phyloP scores from a whole-genome alignment of 129 eudicot species.

The Sambucus nigra region DNA sequence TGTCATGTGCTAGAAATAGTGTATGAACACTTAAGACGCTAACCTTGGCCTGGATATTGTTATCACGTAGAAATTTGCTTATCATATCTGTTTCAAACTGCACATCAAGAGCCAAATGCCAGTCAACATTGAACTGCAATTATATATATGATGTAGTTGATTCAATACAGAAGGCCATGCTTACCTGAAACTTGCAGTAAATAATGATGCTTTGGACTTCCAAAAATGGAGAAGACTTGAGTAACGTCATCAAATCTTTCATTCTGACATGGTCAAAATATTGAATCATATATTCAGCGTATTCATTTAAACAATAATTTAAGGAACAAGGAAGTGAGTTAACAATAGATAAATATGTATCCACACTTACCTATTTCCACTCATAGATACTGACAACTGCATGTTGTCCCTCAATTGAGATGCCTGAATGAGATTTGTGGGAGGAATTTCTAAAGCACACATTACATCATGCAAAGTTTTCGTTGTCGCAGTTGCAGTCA shows the following conservation, averaged over 20 bases:
- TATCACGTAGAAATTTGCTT: conserved; percentile 76
- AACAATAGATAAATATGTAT: not conserved
- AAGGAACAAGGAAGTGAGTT: not conserved
- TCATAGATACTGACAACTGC: conserved; percentile 68
- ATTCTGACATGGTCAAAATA: conserved; percentile 34
- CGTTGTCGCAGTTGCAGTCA: conserved; percentile 97
- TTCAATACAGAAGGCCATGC: not conserved
- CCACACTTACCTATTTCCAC: conserved; percentile 61
- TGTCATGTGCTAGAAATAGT: conserved; percentile 8
- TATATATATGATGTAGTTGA: not conserved
- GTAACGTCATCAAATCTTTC: conserved; percentile 67
- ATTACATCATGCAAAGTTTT: conserved; percentile 66
- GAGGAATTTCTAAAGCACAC: conserved; percentile 75
- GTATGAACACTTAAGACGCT: conserved; percentile 14
- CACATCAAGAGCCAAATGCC: conserved; percentile 17
- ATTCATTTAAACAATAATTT: not conserved
- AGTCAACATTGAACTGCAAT: not conserved
- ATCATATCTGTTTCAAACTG: conserved; percentile 84
- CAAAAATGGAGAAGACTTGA: conserved; percentile 58
- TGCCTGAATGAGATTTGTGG: conserved; percentile 54
- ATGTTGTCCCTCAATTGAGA: conserved; percentile 67
- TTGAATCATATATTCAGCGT: not conserved
- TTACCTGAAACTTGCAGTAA: conserved; percentile 97
- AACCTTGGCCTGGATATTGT: conserved; percentile 87
- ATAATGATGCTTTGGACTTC: conserved; percentile 83